Percentiles rank a stretch among this genome's conserved stretches.
Evolutionary conservation across 345 rosid species (phyloP).

Genomic region (Turritis glabra): DNA sequence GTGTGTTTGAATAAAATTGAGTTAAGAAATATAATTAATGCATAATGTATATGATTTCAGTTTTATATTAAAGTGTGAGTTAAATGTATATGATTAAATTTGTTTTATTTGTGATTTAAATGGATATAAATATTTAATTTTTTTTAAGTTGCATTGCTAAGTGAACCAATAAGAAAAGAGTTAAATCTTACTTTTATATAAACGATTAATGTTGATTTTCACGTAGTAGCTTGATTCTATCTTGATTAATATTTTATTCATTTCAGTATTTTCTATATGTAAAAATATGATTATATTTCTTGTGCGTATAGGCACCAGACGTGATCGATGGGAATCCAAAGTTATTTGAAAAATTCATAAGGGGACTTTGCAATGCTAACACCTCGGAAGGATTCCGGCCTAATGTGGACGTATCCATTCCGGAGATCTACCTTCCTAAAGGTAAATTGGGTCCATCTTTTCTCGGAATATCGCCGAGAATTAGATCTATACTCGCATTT

Average conservation of each 20-base stretch:
- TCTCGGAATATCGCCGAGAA: constrained; percentile 24
- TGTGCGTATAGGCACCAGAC: constrained; percentile 49
- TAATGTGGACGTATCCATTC: constrained; percentile 51
- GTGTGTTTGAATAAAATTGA: no score
- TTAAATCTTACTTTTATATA: no score
- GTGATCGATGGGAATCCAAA: constrained; percentile 40
- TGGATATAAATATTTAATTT: no score
- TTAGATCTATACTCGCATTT: constrained; percentile 47
- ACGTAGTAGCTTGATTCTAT: neutral
- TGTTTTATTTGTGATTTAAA: no score
- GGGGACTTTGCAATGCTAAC: constrained; percentile 60
- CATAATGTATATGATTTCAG: no score
- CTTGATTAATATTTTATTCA: neutral
- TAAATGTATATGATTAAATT: no score
- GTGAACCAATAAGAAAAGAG: no score
- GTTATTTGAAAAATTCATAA: constrained; percentile 46
- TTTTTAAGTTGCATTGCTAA: no score
- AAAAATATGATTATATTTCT: neutral
- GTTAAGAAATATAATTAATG: no score
- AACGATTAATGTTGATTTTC: neutral
- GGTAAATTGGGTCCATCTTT: constrained; percentile 43
- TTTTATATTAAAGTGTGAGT: no score
- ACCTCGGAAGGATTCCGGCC: constrained; percentile 56
- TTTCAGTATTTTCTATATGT: neutral
- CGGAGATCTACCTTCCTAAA: constrained; percentile 50